Conservation (phyloP, 2,329 filamentous ascomycete genomes). For the Colletotrichum sp. region DNA sequence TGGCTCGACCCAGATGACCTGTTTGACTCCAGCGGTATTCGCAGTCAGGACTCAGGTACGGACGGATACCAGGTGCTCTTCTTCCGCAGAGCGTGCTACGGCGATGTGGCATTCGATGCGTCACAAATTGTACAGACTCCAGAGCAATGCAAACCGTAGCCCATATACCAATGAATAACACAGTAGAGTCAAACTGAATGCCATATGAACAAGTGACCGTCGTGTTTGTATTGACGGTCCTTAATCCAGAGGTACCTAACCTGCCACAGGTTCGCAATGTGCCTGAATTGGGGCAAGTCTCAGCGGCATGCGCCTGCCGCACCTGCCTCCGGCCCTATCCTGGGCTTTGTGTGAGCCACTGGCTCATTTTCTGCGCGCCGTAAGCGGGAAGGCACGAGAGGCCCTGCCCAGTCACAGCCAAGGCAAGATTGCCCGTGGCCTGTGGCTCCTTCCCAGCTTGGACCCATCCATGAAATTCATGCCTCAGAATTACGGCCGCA, state of each 20-base stretch:
- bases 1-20: neutral
- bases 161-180: neutral
- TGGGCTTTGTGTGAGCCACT: neutral
- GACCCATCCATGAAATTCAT: constrained; percentile 4
- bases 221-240: neutral
- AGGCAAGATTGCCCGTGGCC: neutral
- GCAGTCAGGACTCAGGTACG: neutral
- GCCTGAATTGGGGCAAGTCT: neutral
- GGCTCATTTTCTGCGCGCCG: neutral
- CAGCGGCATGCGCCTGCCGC: neutral
- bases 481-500: constrained; percentile 14
- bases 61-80: neutral
- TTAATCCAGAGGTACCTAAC: neutral
- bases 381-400: constrained; percentile 8
- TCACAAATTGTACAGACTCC: neutral
- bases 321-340: neutral
- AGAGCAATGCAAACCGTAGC: neutral
- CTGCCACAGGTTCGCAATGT: neutral
- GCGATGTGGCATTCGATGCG: neutral
- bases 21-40: neutral
- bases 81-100: neutral
- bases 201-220: neutral
- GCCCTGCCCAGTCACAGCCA: constrained; percentile 5
- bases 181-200: neutral
- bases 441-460: neutral